A percentile compares a stretch with the other conserved stretches of the same genome.
phyloP scores from a whole-genome alignment of 1,139 yeast species.

The Candida smagusa region DNA sequence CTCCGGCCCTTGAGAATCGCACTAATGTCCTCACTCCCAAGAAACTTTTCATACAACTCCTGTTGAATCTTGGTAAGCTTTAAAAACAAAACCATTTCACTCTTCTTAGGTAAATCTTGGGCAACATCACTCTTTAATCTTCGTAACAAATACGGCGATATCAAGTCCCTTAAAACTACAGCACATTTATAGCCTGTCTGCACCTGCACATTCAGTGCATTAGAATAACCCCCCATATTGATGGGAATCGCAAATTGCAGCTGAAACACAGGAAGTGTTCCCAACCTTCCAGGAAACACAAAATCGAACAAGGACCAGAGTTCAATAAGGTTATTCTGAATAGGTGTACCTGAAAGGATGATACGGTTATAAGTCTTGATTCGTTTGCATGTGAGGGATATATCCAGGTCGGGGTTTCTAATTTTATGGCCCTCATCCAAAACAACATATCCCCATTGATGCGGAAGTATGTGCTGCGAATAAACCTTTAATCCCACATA shows the following conservation, averaged over 20 bases:
- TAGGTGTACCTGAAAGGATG: constrained; percentile 92
- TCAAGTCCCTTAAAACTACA: constrained; percentile 79
- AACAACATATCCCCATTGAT: constrained; percentile 86
- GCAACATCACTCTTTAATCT: constrained; percentile 96
- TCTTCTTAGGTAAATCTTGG: constrained; percentile 87
- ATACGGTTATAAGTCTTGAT: constrained; percentile 77
- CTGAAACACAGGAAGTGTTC: constrained; percentile 92
- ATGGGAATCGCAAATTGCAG: constrained; percentile 90
- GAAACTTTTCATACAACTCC: constrained; percentile 66
- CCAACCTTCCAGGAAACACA: constrained; percentile 89
- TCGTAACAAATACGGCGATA: constrained; percentile 83
- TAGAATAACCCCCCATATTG: constrained; percentile 97
- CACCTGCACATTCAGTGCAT: constrained; percentile 93
- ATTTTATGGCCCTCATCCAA: constrained; percentile 97
- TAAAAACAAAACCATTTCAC: constrained; percentile 91
- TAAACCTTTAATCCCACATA: constrained; percentile 87
- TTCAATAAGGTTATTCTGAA: constrained; percentile 87
- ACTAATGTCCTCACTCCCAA: constrained; percentile 71
- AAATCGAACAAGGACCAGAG: constrained; percentile 95
- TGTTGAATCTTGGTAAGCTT: constrained; percentile 76
- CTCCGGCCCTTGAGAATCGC: constrained; percentile 74
- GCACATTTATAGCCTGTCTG: constrained; percentile 98
- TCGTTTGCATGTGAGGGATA: constrained; percentile 81
- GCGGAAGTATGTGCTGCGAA: constrained; percentile 62
- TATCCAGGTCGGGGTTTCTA: constrained; percentile 88